These are phyloP conservation scores for Tetracladium marchalianum DNA, from an alignment of 495 filamentous ascomycete genomes.

Conservation along the genomic window DNA sequence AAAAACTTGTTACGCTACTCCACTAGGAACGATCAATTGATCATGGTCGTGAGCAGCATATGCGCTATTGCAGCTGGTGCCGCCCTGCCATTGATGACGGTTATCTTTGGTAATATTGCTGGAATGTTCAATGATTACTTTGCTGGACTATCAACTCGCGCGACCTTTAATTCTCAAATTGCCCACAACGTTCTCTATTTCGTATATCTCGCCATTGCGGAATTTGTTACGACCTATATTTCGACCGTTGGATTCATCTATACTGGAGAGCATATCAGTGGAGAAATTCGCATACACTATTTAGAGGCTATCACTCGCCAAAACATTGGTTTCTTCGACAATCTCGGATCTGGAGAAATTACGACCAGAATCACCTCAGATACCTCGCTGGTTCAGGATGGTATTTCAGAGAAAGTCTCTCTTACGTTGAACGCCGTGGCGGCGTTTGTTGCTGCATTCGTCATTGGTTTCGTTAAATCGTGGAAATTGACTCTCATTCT, in stretches of 20 bases:
- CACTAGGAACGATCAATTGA: slow-evolving; percentile 59
- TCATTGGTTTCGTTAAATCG: slow-evolving; percentile 78
- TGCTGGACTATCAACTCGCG: slow-evolving; percentile 30
- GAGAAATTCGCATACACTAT: slow-evolving; percentile 78
- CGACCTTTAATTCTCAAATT: slow-evolving; percentile 51
- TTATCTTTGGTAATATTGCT: slow-evolving; percentile 71
- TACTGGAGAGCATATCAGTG: slow-evolving; percentile 78
- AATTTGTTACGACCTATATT: slow-evolving; percentile 74
- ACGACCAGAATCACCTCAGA: slow-evolving; percentile 88
- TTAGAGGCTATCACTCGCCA: slow-evolving; percentile 75
- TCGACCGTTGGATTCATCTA: slow-evolving; percentile 88
- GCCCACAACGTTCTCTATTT: slow-evolving; percentile 71
- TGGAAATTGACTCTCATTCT: slow-evolving; percentile 81
- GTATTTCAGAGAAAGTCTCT: slow-evolving; percentile 78
- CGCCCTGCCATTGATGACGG: slow-evolving; percentile 78
- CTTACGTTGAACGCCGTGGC: slow-evolving; percentile 64
- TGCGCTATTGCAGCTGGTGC: slow-evolving; percentile 71
- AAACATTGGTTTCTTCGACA: slow-evolving; percentile 90
- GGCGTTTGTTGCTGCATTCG: slow-evolving; percentile 79
- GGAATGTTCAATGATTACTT: slow-evolving; percentile 61
- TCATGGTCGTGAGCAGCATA: slow-evolving; percentile 56
- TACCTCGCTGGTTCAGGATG: slow-evolving; percentile 81
- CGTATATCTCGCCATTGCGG: slow-evolving; percentile 77
- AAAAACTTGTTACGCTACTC: slow-evolving; percentile 72
- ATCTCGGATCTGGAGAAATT: slow-evolving; percentile 83